Evolutionary conservation across 345 rosid species (phyloP), one percentile per base, ranked within the genome.

Genomic region (Streptanthus diversifolius): DNA sequence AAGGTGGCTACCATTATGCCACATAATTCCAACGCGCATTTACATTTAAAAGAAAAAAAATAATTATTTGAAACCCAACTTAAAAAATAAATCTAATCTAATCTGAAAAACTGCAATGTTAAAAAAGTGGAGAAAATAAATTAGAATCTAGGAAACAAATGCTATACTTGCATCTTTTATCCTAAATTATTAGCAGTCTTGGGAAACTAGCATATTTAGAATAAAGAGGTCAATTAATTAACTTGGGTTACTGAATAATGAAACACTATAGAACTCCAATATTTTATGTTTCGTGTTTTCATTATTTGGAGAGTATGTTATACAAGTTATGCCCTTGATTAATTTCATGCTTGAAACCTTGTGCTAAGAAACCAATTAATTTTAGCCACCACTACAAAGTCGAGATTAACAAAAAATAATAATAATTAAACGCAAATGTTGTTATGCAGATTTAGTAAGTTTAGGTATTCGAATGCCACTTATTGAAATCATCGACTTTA

Each of bases 341-440:
- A 40, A 41, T 72, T 63, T 63, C 43, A 63, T 63, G 76, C 35
- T 63, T 72, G n/a, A 62, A 72, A 72, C 47, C 70, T 62, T 72
- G 63, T 62, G 68, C 53, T 29, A 71, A 27, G 49, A 72, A 52
- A 71, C 37, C 39, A 47, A 21, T 33, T 44, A 24, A 43, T 56
- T 22, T 21, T 52, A 51, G 36, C 36, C 56, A 69, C 73, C 54
- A 32, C 17, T 33, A 57, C 74, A 48, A 61, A 61, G 13, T 35
- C 40, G 41, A 35, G 41, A 12, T 5, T 24, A 35, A 48, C 67
- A 19, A 70, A 48, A n/a, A n/a, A n/a, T n/a, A n/a, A 56, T 24
- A 30, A 56, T 56, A 29, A 45, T 9, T 11, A 19, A 55, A 57
- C 65, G n/a, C 25, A 45, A 25, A 47, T 35, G 17, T 57, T 57